phyloP scores from a whole-genome alignment of 1,139 yeast species.

The Candida neerlandica region DNA sequence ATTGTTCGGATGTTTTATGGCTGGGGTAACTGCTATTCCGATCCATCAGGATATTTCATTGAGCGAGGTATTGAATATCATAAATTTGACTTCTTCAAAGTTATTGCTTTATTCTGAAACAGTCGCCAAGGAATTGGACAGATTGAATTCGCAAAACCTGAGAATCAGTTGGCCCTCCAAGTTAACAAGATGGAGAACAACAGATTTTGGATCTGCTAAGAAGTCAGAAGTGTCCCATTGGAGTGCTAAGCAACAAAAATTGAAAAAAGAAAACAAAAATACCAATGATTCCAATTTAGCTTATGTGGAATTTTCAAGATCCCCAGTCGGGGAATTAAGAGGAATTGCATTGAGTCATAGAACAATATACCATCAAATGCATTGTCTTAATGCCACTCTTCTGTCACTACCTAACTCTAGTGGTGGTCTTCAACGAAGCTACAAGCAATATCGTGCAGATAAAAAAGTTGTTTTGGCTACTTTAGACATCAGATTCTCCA shows the following conservation, averaged over 20 bases:
- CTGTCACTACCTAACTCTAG: constrained; percentile 60
- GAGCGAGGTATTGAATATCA: constrained; percentile 69
- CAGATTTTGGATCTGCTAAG: constrained; percentile 77
- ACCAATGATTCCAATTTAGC: constrained; percentile 63
- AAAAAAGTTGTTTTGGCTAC: constrained; percentile 62
- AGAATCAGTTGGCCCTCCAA: constrained; percentile 47
- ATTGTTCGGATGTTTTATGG: constrained; percentile 86
- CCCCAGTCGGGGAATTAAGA: constrained; percentile 87
- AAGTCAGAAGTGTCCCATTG: constrained; percentile 40
- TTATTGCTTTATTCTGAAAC: constrained; percentile 80
- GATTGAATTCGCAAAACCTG: constrained; percentile 43
- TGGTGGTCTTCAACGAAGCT: constrained; percentile 37
- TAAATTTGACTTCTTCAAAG: constrained; percentile 75
- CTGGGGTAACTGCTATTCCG: constrained; percentile 95
- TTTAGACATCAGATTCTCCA: constrained; percentile 82
- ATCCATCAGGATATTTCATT: constrained; percentile 72
- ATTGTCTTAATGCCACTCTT: constrained; percentile 67
- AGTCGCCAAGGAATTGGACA: constrained; percentile 70
- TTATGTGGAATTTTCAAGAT: constrained; percentile 87
- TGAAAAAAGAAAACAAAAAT: constrained; percentile 32
- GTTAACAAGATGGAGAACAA: constrained; percentile 76
- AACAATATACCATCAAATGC: constrained; percentile 88
- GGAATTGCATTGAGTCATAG: constrained; percentile 94
- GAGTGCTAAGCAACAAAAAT: constrained; percentile 25
- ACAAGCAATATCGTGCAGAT: constrained; percentile 27